Conservation (phyloP, 2,329 filamentous ascomycete species). For the Xenosphaeropsis pyriputrescens region DNA sequence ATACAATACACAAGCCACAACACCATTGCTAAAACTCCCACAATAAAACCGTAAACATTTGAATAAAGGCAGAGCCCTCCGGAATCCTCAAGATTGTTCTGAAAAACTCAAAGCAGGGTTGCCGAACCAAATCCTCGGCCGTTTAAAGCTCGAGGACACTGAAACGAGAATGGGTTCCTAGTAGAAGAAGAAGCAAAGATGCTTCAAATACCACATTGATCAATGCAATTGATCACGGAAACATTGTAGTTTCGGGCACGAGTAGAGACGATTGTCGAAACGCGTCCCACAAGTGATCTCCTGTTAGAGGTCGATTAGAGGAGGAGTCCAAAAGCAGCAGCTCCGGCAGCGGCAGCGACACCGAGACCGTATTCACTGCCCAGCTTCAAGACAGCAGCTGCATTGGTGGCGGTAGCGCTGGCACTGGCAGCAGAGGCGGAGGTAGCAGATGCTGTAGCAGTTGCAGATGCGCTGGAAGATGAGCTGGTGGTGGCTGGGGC, state of each 20-base stretch:
- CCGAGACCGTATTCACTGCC: constrained; percentile 25
- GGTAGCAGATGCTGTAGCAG: constrained; percentile 18
- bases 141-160: no score
- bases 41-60: constrained; percentile 7
- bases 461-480: constrained; percentile 10
- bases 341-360: constrained; percentile 28
- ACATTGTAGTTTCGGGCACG: constrained; percentile 1
- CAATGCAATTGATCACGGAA: not conserved
- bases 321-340: constrained; percentile 37
- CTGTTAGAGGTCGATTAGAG: constrained; percentile 24
- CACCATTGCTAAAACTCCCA: constrained; percentile 17
- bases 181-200: not conserved
- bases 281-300: no score
- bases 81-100: constrained; percentile 8
- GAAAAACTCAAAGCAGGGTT: not conserved
- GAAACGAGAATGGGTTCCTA: not conserved
- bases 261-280: constrained; percentile 3
- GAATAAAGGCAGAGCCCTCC: constrained; percentile 8
- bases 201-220: not conserved
- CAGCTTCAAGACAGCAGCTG: constrained; percentile 27
- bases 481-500: constrained; percentile 6
- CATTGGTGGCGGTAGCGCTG: constrained; percentile 17
- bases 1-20: constrained; percentile 12
- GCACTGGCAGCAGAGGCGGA: constrained; percentile 13
- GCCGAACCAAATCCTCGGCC: not conserved